Conservation (phyloP, 345 rosid genomes). For the Geranium rotundifolium region DNA sequence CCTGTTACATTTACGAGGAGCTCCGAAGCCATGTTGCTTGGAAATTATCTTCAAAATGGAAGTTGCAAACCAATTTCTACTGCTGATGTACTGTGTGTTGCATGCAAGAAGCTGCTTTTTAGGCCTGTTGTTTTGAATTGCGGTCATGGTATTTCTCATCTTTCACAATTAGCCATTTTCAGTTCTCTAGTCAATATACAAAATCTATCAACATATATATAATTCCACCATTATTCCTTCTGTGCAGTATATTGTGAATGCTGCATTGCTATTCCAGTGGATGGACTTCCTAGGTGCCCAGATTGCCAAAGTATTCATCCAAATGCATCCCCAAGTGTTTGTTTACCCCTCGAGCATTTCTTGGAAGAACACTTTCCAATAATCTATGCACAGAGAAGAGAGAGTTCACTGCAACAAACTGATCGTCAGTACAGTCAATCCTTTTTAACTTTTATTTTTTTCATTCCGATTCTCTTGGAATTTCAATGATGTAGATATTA, state of each 20-base stretch:
- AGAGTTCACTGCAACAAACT: constrained; percentile 6
- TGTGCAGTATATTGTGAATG: constrained; percentile 31
- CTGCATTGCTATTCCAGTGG: constrained; percentile 15
- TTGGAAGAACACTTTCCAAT: constrained; percentile 27
- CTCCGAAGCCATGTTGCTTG: constrained; percentile 9
- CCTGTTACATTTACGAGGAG: neutral
- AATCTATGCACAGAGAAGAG: constrained; percentile 18
- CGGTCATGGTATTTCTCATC: constrained; percentile 27
- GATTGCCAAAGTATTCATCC: constrained; percentile 31
- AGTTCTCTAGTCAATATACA: neutral
- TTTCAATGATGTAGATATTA: neutral
- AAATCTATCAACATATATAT: neutral
- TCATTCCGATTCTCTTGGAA: constrained; percentile 4
- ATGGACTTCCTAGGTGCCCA: constrained; percentile 19
- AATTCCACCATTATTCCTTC: constrained; percentile 5
- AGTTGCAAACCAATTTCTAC: constrained; percentile 11
- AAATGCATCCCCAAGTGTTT: constrained; percentile 20
- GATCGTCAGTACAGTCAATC: constrained; percentile 11
- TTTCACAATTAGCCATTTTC: neutral
- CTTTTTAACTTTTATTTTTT: neutral
- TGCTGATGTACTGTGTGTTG: constrained; percentile 26
- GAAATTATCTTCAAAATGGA: constrained; percentile 8
- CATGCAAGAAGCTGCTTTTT: constrained; percentile 28
- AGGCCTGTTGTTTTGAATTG: constrained; percentile 37
- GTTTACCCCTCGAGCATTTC: constrained; percentile 25